Evolutionary conservation across 176 grass and related monocot genomes (phyloP), one percentile per base, ranked within the genome.

Genomic region (Oryza glaberrima): DNA sequence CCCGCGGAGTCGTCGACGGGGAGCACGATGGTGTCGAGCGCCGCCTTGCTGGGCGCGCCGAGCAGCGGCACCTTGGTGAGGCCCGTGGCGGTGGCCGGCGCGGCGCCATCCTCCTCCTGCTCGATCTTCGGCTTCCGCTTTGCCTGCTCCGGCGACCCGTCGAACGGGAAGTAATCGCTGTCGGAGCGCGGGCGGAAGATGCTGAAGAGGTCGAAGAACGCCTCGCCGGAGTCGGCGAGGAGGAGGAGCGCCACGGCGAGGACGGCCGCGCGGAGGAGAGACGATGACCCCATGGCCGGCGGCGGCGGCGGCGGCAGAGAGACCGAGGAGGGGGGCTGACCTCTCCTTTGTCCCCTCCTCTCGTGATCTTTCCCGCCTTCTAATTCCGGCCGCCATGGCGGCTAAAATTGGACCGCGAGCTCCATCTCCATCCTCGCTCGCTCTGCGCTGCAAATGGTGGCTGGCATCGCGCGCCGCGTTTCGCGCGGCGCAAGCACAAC

Each of bases 151-250:
- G 48, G n/a, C 70, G 7, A 13, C 11, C 54, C 84, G 69, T 69
- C 40, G 76, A 87, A 84, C 11, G 89, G 64, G 61, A 87, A 79
- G 80, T 70, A 69, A 8, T 90, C 80, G 76, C 22, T 64, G 63
- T 70, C 80, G 12, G 70, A 9, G 5, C 63, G 69, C 11, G 49
- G 30, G 2, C 70, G 75, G 64, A 90, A 90, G 49, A 90, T 76
- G 70, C 25, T 90, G 69, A 90, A 90, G 32, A 83, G 3, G 11
- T 84, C 76, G 64, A 90, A 87, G 75, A 75, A 70, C n/a, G 84
- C 89, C 30, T 90, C 80, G 43, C 65, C 81, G 52, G 73, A 41
- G 5, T 78, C 6, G 73, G 73, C 78, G 63, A 75, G 70, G 35
- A 85, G 77, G 44, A 90, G 67, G 79, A 90, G 15, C 35, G 75